These are phyloP conservation scores for Trichoderma atroviride DNA, from an alignment of 2,329 filamentous ascomycete genomes.

Conservation along the genomic window DNA sequence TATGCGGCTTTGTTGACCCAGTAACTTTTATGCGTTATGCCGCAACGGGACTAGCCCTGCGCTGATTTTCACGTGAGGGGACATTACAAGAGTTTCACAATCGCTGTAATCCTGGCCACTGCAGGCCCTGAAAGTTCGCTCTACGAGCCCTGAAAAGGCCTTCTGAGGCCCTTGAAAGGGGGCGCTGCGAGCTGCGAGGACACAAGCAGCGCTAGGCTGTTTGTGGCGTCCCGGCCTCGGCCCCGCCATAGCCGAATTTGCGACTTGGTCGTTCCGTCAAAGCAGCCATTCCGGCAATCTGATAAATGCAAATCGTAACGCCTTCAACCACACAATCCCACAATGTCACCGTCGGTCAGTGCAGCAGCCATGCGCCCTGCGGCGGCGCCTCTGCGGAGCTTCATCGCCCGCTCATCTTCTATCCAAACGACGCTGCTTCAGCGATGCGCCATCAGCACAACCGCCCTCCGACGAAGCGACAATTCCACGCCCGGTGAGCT, in stretches of 20 bases:
- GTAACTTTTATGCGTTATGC: slow-evolving; percentile 14
- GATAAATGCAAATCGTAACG: neutral
- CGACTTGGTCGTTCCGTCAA: neutral
- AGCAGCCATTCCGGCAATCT: neutral
- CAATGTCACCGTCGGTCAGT: neutral
- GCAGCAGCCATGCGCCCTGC: neutral
- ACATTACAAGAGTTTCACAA: slow-evolving; percentile 19
- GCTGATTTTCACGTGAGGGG: slow-evolving; percentile 23
- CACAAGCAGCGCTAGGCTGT: neutral
- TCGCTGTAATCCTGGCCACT: neutral
- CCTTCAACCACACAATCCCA: neutral
- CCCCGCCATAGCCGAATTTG: neutral
- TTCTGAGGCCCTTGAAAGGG: slow-evolving; percentile 15
- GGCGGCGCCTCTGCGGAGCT: neutral
- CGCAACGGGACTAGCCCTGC: neutral
- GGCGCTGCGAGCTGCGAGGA: neutral
- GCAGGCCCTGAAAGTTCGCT: neutral
- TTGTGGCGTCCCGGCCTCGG: neutral
- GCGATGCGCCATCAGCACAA: slow-evolving; percentile 1
- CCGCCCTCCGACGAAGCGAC: neutral
- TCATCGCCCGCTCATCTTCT: neutral
- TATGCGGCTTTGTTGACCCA: slow-evolving; percentile 23
- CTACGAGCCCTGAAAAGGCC: neutral
- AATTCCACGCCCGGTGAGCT: slow-evolving; percentile 55
- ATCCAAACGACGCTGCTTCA: neutral